A percentile compares a stretch with the other conserved stretches of the same genome.
Evolutionary conservation across 2,329 filamentous ascomycete genomes (phyloP).

Genomic region (Plectosphaerella plurivora): DNA sequence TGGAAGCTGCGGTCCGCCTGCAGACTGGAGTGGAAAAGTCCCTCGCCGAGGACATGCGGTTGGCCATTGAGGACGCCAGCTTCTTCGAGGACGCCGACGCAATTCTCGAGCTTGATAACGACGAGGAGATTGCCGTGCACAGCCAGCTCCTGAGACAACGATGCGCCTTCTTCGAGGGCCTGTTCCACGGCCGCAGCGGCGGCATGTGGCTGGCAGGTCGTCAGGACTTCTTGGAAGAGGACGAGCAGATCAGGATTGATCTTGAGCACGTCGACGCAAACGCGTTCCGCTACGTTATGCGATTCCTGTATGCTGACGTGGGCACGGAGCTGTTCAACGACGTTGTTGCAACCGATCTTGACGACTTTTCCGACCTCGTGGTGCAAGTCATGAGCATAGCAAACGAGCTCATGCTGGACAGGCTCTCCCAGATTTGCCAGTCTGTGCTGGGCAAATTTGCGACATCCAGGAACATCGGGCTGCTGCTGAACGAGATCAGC

Average conservation of each 20-base stretch:
- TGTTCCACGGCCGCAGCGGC: constrained; percentile 83
- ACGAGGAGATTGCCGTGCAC: constrained; percentile 59
- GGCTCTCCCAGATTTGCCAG: constrained; percentile 86
- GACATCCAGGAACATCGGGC: constrained; percentile 80
- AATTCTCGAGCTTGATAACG: constrained; percentile 70
- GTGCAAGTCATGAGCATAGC: constrained; percentile 86
- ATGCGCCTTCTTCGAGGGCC: constrained; percentile 86
- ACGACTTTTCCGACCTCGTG: constrained; percentile 84
- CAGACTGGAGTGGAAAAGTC: constrained; percentile 63
- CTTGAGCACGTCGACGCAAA: constrained; percentile 72
- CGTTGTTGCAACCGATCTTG: constrained; percentile 64
- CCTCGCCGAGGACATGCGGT: constrained; percentile 65
- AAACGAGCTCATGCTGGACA: constrained; percentile 93
- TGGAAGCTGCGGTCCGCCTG: constrained; percentile 74
- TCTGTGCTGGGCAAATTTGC: constrained; percentile 76
- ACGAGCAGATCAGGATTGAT: constrained; percentile 63
- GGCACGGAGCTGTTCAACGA: constrained; percentile 79
- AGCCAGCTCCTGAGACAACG: constrained; percentile 75
- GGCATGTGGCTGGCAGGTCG: constrained; percentile 79
- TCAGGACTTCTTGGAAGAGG: constrained; percentile 35
- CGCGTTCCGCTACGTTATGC: constrained; percentile 74
- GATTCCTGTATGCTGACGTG: constrained; percentile 77
- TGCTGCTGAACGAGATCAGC: constrained; percentile 79
- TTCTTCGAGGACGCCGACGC: constrained; percentile 82
- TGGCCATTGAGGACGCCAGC: constrained; percentile 60